A percentile compares a stretch with the other conserved stretches of the same genome.
phyloP scores from a whole-genome alignment of 2,329 filamentous ascomycete species.

The Cladosporium sp. region DNA sequence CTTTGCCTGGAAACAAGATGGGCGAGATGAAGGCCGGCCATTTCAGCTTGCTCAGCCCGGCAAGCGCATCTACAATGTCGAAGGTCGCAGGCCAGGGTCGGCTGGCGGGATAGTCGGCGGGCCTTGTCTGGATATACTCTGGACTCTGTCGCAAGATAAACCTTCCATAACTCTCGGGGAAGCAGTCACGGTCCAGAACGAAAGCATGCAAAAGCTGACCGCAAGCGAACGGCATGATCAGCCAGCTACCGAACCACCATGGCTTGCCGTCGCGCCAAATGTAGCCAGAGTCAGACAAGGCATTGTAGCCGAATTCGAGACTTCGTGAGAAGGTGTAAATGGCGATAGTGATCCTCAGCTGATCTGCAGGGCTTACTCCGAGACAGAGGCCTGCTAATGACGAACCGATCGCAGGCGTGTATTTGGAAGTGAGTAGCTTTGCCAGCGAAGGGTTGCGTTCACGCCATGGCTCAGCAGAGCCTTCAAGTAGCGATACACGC shows the following conservation, averaged over 20 bases:
- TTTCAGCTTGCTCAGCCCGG: constrained; percentile 73
- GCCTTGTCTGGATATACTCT: constrained; percentile 74
- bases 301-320: constrained; percentile 84
- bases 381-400: constrained; percentile 82
- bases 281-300: constrained; percentile 68
- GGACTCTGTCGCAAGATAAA: constrained; percentile 72
- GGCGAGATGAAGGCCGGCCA: constrained; percentile 91
- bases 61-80: constrained; percentile 78
- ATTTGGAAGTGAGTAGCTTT: constrained; percentile 72
- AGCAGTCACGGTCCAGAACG: constrained; percentile 54
- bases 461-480: constrained; percentile 76
- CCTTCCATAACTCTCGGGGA: constrained; percentile 57
- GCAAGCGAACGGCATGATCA: constrained; percentile 51
- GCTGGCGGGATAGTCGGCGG: constrained; percentile 64
- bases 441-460: constrained; percentile 77
- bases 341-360: constrained; percentile 74
- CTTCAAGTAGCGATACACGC: constrained; percentile 73
- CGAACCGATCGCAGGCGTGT: constrained; percentile 87
- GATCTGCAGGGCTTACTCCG: constrained; percentile 69
- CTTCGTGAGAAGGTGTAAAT: constrained; percentile 81
- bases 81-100: constrained; percentile 73
- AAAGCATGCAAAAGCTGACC: constrained; percentile 54
- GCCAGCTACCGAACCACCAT: constrained; percentile 59
- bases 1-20: constrained; percentile 73
- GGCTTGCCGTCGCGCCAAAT: constrained; percentile 53